These are phyloP conservation scores for Pneumocystis sp. DNA, from an alignment of 1,139 yeast species.

Conservation along the genomic window DNA sequence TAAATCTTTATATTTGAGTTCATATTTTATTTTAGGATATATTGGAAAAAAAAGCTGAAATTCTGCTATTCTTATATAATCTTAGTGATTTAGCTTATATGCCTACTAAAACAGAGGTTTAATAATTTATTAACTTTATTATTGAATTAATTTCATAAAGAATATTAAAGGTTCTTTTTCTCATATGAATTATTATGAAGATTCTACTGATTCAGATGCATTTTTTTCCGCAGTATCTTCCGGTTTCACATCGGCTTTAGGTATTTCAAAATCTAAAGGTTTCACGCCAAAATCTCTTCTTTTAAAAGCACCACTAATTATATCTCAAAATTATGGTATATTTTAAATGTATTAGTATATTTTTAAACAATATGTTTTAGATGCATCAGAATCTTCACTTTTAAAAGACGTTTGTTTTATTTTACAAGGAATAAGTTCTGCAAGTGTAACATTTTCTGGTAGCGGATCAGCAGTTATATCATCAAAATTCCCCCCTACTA, in stretches of 20 bases:
- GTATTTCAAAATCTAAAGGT: not conserved
- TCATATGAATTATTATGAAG: not conserved
- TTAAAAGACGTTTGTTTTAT: conserved; percentile 49
- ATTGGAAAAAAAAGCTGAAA: not conserved
- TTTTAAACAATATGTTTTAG: conserved; percentile 7
- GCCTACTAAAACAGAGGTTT: not conserved
- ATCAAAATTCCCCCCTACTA: conserved; percentile 38
- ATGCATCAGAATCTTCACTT: conserved; percentile 36
- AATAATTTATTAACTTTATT: not conserved
- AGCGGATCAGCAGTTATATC: conserved; percentile 34
- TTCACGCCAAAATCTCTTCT: not conserved
- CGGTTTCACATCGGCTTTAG: not conserved
- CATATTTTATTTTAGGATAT: not conserved
- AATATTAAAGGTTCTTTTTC: not conserved
- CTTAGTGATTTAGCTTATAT: not conserved
- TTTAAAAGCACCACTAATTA: not conserved
- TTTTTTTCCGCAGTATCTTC: not conserved
- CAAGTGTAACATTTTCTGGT: conserved; percentile 36
- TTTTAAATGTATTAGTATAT: not conserved
- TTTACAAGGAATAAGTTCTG: conserved; percentile 59
- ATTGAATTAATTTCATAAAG: not conserved
- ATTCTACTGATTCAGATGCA: not conserved
- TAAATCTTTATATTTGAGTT: not conserved
- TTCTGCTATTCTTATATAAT: not conserved
- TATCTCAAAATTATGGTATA: not conserved